A percentile compares a stretch with the other conserved stretches of the same genome.
These are phyloP conservation scores for Colletotrichum sp. DNA, from an alignment of 2,329 filamentous ascomycete species.

Conservation along the genomic window DNA sequence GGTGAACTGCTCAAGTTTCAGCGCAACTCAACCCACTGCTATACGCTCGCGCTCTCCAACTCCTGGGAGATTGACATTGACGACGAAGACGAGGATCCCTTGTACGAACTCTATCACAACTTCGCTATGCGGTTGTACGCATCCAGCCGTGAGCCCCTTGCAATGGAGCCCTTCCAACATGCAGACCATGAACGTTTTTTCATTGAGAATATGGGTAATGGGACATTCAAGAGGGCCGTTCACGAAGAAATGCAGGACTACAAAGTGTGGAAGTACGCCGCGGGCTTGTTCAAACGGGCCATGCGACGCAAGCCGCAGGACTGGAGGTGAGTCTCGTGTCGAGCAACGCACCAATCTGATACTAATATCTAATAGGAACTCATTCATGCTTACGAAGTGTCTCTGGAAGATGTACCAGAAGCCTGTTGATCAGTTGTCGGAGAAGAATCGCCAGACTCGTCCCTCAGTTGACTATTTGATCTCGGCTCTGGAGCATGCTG, in stretches of 20 bases:
- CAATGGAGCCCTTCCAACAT: constrained; percentile 65
- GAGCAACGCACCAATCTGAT: background rate
- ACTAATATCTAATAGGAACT: constrained; percentile 41
- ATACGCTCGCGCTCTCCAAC: constrained; percentile 64
- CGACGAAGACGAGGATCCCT: constrained; percentile 53
- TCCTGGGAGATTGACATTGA: constrained; percentile 51
- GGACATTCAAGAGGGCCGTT: constrained; percentile 56
- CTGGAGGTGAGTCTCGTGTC: constrained; percentile 55
- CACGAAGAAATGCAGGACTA: constrained; percentile 64
- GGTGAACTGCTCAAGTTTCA: constrained; percentile 77
- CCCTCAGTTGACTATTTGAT: constrained; percentile 49
- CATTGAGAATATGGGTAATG: constrained; percentile 53
- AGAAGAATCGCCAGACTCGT: constrained; percentile 41
- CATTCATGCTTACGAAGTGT: constrained; percentile 67
- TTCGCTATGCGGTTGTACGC: constrained; percentile 68
- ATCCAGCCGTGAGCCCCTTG: constrained; percentile 66
- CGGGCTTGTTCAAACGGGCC: constrained; percentile 60
- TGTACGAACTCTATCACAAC: constrained; percentile 64
- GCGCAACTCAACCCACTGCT: constrained; percentile 82
- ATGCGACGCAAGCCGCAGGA: constrained; percentile 58
- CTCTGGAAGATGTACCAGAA: constrained; percentile 69
- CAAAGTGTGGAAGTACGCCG: constrained; percentile 66
- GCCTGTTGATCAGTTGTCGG: constrained; percentile 45
- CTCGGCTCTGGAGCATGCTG: constrained; percentile 54
- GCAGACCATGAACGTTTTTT: constrained; percentile 62